These are phyloP conservation scores for Wallacemonas sp. DNA, from an alignment of 208 protist genomes.

Conservation along the genomic window DNA sequence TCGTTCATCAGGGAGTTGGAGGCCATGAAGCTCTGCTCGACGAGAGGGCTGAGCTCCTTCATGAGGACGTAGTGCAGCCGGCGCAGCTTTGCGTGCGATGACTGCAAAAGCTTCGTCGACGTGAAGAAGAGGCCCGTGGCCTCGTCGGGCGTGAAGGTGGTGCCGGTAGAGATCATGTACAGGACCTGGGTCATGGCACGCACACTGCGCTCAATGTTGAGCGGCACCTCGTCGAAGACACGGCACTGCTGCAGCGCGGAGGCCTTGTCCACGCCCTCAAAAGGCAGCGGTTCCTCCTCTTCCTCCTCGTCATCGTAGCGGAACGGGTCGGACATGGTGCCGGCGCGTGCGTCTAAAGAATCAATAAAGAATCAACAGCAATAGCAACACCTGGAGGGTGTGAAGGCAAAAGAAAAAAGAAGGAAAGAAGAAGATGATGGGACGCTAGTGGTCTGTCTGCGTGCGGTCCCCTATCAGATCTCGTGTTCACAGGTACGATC, in stretches of 20 bases:
- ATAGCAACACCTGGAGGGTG: constrained; percentile 11
- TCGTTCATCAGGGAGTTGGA: constrained; percentile 97
- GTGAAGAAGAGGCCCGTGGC: constrained; percentile 98
- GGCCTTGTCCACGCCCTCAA: constrained; percentile 94
- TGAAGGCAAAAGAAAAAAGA: constrained; percentile 20
- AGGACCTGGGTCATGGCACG: constrained; percentile 95
- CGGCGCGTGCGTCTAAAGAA: not conserved
- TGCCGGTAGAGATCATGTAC: constrained; percentile 94
- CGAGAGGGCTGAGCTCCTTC: constrained; percentile 95
- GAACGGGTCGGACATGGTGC: not conserved
- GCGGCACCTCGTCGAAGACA: constrained; percentile 92
- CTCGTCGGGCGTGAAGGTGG: constrained; percentile 92
- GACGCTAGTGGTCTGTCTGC: not conserved
- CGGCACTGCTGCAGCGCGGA: constrained; percentile 95
- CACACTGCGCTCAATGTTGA: constrained; percentile 89
- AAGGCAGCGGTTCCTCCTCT: constrained; percentile 85
- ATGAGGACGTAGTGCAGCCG: constrained; percentile 98
- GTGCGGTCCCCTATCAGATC: not conserved
- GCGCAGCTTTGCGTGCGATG: constrained; percentile 93
- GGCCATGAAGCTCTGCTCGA: constrained; percentile 97
- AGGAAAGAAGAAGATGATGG: constrained; percentile 18
- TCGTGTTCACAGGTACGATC: constrained; percentile 2
- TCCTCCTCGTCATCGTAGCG: constrained; percentile 70
- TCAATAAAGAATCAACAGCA: not conserved
- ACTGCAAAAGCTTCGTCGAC: constrained; percentile 98